phyloP scores from a whole-genome alignment of 345 rosid species.

The Tarenaya hassleriana region DNA sequence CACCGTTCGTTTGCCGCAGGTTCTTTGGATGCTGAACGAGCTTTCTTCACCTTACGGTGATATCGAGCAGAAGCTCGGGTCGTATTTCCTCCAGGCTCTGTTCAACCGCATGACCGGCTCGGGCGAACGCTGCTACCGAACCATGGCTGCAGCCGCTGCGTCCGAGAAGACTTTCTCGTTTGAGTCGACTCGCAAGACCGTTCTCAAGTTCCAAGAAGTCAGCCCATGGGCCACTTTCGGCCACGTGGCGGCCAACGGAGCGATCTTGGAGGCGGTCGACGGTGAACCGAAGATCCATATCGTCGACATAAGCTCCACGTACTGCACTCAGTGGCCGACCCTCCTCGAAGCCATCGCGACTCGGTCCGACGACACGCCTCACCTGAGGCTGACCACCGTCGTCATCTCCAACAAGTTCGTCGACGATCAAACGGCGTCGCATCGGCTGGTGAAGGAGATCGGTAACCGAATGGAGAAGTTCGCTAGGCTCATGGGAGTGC shows the following conservation, averaged over 20 bases:
- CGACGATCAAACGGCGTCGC: slow-evolving; percentile 33
- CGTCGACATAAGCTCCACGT: slow-evolving; percentile 84
- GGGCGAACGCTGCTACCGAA: slow-evolving; percentile 60
- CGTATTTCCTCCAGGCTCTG: slow-evolving; percentile 88
- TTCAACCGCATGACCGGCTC: slow-evolving; percentile 78
- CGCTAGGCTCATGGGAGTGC: slow-evolving; percentile 96
- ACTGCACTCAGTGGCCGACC: slow-evolving; percentile 98
- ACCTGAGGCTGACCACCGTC: slow-evolving; percentile 63
- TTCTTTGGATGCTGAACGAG: slow-evolving; percentile 93
- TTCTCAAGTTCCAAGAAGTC: slow-evolving; percentile 85
- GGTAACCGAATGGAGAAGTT: slow-evolving; percentile 86
- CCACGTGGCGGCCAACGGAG: slow-evolving; percentile 91
- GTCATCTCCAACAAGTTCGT: slow-evolving; percentile 36
- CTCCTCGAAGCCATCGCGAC: slow-evolving; percentile 92
- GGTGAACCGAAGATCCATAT: slow-evolving; percentile 77
- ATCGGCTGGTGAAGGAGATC: slow-evolving; percentile 85
- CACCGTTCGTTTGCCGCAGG: slow-evolving; percentile 62
- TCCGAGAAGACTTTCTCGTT: slow-evolving; percentile 72
- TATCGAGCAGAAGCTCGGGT: slow-evolving; percentile 68
- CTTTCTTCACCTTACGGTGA: slow-evolving; percentile 85
- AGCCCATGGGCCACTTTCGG: slow-evolving; percentile 98
- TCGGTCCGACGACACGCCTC: slow-evolving; percentile 84
- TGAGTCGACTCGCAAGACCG: slow-evolving; percentile 70
- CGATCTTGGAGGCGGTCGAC: slow-evolving; percentile 86
- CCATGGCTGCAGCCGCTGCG: slow-evolving; percentile 44